Percentiles rank a stretch among this genome's conserved stretches.
These are phyloP conservation scores for Colletotrichum scovillei DNA, from an alignment of 2,329 filamentous ascomycete genomes.

Conservation along the genomic window DNA sequence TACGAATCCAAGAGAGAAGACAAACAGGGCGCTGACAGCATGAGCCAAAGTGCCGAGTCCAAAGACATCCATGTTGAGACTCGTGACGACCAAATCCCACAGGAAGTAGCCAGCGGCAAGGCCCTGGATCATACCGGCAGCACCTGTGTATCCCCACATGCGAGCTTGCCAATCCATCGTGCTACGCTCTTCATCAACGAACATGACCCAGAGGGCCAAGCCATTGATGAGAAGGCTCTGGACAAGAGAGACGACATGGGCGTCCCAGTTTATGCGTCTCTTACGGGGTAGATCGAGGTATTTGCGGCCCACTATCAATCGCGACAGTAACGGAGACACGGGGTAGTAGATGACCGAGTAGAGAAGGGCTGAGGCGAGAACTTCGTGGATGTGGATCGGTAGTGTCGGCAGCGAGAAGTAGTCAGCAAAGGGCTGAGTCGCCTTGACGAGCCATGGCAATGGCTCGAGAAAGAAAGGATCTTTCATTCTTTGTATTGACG, in stretches of 20 bases:
- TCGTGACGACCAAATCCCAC: constrained; percentile 81
- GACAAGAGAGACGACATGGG: constrained; percentile 85
- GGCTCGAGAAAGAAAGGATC: constrained; percentile 77
- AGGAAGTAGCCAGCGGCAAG: constrained; percentile 85
- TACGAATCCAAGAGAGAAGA: constrained; percentile 85
- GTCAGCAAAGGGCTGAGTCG: constrained; percentile 73
- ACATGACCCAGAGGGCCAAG: constrained; percentile 81
- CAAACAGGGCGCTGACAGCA: constrained; percentile 77
- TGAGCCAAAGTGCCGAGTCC: constrained; percentile 82
- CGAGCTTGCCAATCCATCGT: constrained; percentile 75
- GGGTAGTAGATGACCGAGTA: constrained; percentile 77
- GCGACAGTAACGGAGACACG: constrained; percentile 75
- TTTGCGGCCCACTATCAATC: constrained; percentile 67
- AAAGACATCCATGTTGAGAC: constrained; percentile 76
- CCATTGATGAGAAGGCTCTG: constrained; percentile 79
- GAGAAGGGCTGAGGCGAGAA: constrained; percentile 71
- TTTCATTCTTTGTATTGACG: constrained; percentile 64
- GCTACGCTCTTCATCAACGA: constrained; percentile 73
- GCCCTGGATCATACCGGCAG: constrained; percentile 77
- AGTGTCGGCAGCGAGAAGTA: constrained; percentile 72
- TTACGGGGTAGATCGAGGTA: constrained; percentile 75
- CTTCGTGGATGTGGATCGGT: constrained; percentile 82
- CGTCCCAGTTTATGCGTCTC: constrained; percentile 81
- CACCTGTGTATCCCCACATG: constrained; percentile 82
- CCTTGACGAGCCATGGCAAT: constrained; percentile 65